Conservation (phyloP, 305 asterid genomes). For the Andrographis paniculata region DNA sequence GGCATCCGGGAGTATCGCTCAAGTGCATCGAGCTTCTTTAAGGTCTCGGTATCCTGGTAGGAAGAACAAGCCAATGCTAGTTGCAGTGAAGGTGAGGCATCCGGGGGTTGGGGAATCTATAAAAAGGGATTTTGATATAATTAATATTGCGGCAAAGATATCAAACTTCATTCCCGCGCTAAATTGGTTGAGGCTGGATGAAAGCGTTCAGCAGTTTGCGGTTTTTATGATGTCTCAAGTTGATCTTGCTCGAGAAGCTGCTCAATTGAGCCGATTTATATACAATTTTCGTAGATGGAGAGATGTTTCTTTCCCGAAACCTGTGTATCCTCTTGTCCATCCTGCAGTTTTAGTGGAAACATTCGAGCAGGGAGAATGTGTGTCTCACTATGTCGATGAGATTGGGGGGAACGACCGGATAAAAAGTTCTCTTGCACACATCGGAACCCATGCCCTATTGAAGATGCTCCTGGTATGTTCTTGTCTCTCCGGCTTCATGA, state of each 20-base stretch:
- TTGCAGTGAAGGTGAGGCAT: slow-evolving; percentile 96
- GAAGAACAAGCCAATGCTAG: slow-evolving; percentile 51
- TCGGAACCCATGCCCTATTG: slow-evolving; percentile 85
- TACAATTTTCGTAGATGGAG: slow-evolving; percentile 89
- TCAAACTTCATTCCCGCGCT: slow-evolving; percentile 66
- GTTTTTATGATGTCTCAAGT: slow-evolving; percentile 99
- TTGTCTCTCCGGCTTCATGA: slow-evolving; percentile 1
- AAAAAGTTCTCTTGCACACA: slow-evolving; percentile 87
- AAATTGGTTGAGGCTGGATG: slow-evolving; percentile 91
- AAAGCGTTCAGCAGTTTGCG: slow-evolving; percentile 84
- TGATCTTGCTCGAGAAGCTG: slow-evolving; percentile 96
- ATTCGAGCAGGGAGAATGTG: slow-evolving; percentile 91
- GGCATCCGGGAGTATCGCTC: slow-evolving; percentile 97
- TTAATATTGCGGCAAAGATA: slow-evolving; percentile 59
- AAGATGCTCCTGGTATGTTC: slow-evolving; percentile 97
- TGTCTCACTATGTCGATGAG: slow-evolving; percentile 72
- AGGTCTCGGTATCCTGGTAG: slow-evolving; percentile 55
- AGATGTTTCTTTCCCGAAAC: slow-evolving; percentile 92
- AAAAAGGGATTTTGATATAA: slow-evolving; percentile 84
- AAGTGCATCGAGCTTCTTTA: slow-evolving; percentile 82
- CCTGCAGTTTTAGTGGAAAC: slow-evolving; percentile 97
- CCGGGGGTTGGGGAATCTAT: slow-evolving; percentile 97
- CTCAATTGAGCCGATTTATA: slow-evolving; percentile 86
- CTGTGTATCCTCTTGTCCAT: slow-evolving; percentile 88
- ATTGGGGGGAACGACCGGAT: slow-evolving; percentile 63